Evolutionary conservation across 225 moss, liverwort and hornwort species (phyloP).

Genomic region (Sphagnum contortum): DNA sequence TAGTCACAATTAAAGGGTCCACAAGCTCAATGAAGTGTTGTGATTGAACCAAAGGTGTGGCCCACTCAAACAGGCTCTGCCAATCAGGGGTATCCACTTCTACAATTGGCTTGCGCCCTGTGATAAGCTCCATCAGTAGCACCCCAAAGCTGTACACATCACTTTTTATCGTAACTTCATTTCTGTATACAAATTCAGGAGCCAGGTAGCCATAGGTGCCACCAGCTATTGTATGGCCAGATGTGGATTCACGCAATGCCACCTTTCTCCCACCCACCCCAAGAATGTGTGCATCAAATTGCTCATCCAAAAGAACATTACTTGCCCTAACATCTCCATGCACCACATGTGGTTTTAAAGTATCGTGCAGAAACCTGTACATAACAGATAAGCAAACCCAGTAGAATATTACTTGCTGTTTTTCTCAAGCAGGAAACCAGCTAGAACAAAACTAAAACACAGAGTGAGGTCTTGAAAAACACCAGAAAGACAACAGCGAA

Average conservation of each 20-base stretch:
- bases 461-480: background rate
- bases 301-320: conserved; percentile 74
- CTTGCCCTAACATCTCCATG: conserved; percentile 78
- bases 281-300: conserved; percentile 64
- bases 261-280: conserved; percentile 81
- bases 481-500: background rate
- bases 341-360: conserved; percentile 86
- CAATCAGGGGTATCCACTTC: conserved; percentile 56
- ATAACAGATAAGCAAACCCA: background rate
- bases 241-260: conserved; percentile 56
- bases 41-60: conserved; percentile 78
- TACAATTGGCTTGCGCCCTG: conserved; percentile 73
- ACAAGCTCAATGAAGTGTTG: conserved; percentile 76
- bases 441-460: background rate
- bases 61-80: conserved; percentile 92
- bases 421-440: too few species aligned
- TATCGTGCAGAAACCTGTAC: conserved; percentile 82
- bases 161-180: conserved; percentile 85
- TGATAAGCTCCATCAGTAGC: conserved; percentile 76
- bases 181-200: conserved; percentile 81
- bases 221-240: conserved; percentile 71
- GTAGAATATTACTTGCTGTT: background rate
- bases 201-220: conserved; percentile 88
- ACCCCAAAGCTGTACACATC: conserved; percentile 96
- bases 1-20: conserved; percentile 50